These are phyloP conservation scores for Boletus rex-veris DNA, from an alignment of 768 basidiomycete species.

Conservation along the genomic window DNA sequence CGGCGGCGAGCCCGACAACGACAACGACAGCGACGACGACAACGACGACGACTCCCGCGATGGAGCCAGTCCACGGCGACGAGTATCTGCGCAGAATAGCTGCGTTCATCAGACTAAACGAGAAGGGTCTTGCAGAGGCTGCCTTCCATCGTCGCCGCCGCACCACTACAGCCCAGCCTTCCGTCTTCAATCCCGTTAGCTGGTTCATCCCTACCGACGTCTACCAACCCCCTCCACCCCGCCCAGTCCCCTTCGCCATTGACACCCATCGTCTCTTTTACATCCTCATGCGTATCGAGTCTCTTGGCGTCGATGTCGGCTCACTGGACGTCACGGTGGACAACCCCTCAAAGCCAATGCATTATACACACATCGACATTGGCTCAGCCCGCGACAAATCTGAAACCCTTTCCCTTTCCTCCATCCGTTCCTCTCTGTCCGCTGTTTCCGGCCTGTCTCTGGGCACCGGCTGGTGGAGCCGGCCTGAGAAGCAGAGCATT, in stretches of 20 bases:
- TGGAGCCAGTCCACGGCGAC: constrained; percentile 66
- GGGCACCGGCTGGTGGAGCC: constrained; percentile 70
- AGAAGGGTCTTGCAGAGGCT: constrained; percentile 67
- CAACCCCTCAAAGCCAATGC: constrained; percentile 72
- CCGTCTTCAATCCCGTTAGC: constrained; percentile 56
- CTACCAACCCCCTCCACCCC: constrained; percentile 35
- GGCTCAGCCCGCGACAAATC: constrained; percentile 56
- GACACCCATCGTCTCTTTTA: constrained; percentile 88
- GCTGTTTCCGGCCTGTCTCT: constrained; percentile 74
- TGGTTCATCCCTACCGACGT: constrained; percentile 45
- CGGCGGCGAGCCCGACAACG: constrained; percentile 9
- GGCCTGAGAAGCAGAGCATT: constrained; percentile 52
- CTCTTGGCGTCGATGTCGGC: constrained; percentile 70
- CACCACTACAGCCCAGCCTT: constrained; percentile 31
- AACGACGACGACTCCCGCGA: constrained; percentile 20
- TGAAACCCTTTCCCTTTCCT: constrained; percentile 70
- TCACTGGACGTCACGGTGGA: constrained; percentile 75
- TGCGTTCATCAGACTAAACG: constrained; percentile 68
- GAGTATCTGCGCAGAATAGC: constrained; percentile 70
- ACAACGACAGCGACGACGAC: not conserved
- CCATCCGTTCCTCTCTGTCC: constrained; percentile 74
- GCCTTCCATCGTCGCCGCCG: constrained; percentile 49
- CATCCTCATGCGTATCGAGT: constrained; percentile 82
- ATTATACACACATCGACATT: constrained; percentile 54
- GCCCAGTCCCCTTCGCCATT: constrained; percentile 63